phyloP scores from a whole-genome alignment of 129 eudicot genomes.

The Helianthus tuberosus region DNA sequence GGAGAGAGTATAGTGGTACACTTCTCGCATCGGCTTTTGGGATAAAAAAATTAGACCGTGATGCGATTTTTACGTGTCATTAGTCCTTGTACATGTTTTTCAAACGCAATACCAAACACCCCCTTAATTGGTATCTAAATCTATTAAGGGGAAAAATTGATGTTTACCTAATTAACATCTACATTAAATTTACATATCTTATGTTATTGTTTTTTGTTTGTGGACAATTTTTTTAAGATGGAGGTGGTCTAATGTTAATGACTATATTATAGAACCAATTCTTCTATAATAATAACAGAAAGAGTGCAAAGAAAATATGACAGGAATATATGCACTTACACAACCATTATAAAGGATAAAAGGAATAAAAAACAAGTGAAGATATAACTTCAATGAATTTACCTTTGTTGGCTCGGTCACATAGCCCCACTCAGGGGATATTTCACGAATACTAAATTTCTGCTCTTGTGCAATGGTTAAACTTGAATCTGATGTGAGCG shows the following conservation, averaged over 20 bases:
- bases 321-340: background rate
- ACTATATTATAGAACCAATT: background rate
- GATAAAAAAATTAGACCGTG: no score
- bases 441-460: constrained; percentile 73
- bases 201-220: background rate
- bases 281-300: background rate
- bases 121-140: background rate
- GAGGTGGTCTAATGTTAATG: background rate
- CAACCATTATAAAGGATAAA: constrained; percentile 6
- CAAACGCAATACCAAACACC: background rate
- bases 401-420: constrained; percentile 81
- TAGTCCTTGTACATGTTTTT: background rate
- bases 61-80: no score
- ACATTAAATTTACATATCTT: background rate
- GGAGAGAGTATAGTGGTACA: no score
- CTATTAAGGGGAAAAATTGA: background rate
- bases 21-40: no score
- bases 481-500: constrained; percentile 55
- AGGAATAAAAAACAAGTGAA: background rate
- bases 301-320: background rate
- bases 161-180: background rate
- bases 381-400: constrained; percentile 14
- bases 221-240: background rate
- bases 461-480: constrained; percentile 68
- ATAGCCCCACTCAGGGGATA: constrained; percentile 95